These are phyloP conservation scores for Elaeis oleifera DNA, from an alignment of 202 grass and related monocot species.

Conservation along the genomic window DNA sequence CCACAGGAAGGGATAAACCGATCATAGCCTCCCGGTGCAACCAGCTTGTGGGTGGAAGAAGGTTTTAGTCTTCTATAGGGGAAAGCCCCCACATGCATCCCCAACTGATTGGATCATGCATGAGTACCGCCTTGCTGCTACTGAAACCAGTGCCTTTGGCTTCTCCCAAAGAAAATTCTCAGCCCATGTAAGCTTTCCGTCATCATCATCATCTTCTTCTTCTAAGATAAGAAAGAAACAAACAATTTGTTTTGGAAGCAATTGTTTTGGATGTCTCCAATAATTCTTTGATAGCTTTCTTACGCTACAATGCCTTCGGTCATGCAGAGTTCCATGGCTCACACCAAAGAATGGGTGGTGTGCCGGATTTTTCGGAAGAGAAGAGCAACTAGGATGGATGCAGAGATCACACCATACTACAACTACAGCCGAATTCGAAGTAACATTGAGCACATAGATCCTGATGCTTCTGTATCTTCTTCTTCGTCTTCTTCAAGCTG, in stretches of 20 bases:
- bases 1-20: constrained; percentile 52
- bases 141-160: constrained; percentile 16
- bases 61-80: constrained; percentile 42
- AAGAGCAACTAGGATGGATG: constrained; percentile 1
- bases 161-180: constrained; percentile 22
- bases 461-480: neutral
- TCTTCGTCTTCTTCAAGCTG: constrained; percentile 38
- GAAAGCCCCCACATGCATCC: constrained; percentile 13
- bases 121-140: no score
- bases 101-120: constrained; percentile 2
- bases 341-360: constrained; percentile 34
- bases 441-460: no score
- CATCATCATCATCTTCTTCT: neutral
- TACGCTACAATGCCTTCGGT: neutral
- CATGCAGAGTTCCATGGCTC: constrained; percentile 28
- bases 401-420: neutral
- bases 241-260: no score
- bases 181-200: constrained; percentile 28
- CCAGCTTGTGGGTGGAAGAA: constrained; percentile 55
- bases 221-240: no score
- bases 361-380: constrained; percentile 43
- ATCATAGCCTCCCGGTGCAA: constrained; percentile 37
- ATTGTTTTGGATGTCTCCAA: no score
- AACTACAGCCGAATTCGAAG: neutral
- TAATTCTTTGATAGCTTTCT: neutral